Conservation (phyloP, 345 rosid species). For the Brassica carinata region DNA sequence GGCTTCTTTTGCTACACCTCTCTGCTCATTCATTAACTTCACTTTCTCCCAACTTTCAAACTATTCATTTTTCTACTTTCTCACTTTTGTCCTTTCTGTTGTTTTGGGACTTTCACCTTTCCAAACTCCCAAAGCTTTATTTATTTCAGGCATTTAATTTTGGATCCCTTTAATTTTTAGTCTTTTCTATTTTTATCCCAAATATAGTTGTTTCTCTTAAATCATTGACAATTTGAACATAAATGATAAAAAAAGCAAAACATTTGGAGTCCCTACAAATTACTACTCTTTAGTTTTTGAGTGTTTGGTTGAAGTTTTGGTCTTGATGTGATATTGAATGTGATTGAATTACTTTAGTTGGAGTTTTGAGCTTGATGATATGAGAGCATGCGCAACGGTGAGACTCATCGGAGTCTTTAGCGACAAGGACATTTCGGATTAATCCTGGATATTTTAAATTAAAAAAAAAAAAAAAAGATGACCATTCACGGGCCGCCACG, state of each 20-base stretch:
- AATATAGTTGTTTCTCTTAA: not conserved
- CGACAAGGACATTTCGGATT: too few relatives aligned
- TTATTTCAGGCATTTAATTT: slow-evolving; percentile 16
- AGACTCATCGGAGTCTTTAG: too few relatives aligned
- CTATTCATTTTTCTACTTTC: too few relatives aligned
- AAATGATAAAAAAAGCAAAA: not conserved
- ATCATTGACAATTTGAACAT: slow-evolving; percentile 22
- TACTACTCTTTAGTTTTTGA: slow-evolving; percentile 21
- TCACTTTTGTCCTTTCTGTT: too few relatives aligned
- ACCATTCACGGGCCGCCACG: too few relatives aligned
- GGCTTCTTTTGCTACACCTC: too few relatives aligned
- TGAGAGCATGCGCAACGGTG: too few relatives aligned
- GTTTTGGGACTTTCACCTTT: too few relatives aligned
- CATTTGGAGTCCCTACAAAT: slow-evolving; percentile 17
- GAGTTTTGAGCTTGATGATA: slow-evolving; percentile 20
- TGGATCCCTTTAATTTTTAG: too few relatives aligned
- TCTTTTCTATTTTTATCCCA: not conserved
- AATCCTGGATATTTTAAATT: too few relatives aligned
- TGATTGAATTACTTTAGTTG: slow-evolving; percentile 25
- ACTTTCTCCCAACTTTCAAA: too few relatives aligned
- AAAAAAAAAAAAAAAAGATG: not conserved
- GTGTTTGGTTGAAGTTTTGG: slow-evolving; percentile 22
- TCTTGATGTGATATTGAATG: slow-evolving; percentile 29
- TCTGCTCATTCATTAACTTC: too few relatives aligned
- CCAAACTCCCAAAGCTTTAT: not conserved